Evolutionary conservation across 768 basidiomycete genomes (phyloP).

Genomic region (Boletus barrowsii): DNA sequence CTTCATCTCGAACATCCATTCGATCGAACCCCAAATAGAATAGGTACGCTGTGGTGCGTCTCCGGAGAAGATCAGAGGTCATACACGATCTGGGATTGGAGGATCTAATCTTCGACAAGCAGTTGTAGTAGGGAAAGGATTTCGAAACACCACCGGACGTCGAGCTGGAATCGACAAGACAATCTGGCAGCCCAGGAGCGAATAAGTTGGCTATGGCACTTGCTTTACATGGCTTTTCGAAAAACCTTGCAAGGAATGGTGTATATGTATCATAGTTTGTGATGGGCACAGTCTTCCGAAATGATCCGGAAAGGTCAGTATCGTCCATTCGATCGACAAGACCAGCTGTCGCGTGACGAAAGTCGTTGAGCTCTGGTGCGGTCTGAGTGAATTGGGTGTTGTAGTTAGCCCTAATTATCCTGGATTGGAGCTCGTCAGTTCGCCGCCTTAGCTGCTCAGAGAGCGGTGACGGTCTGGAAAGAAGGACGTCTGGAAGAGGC

Average conservation of each 20-base stretch:
- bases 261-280: conserved; percentile 14
- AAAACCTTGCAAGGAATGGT: conserved; percentile 10
- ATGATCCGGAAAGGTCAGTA: conserved; percentile 1
- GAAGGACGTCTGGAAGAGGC: not conserved
- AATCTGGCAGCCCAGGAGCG: conserved; percentile 18
- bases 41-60: not conserved
- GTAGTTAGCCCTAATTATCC: not conserved
- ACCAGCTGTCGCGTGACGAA: not conserved
- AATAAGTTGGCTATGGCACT: conserved; percentile 4
- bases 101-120: not conserved
- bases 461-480: not conserved
- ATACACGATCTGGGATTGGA: not conserved
- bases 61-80: not conserved
- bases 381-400: conserved; percentile 8
- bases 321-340: not conserved
- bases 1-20: not conserved
- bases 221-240: conserved; percentile 4
- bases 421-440: not conserved
- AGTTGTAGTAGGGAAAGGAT: conserved; percentile 9
- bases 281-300: conserved; percentile 6
- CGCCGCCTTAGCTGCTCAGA: not conserved
- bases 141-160: conserved; percentile 15
- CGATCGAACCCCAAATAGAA: not conserved
- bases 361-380: not conserved
- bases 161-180: conserved; percentile 10